phyloP scores from a whole-genome alignment of 371 early-diverging fungal genomes.

The Homolaphlyctis polyrhiza region DNA sequence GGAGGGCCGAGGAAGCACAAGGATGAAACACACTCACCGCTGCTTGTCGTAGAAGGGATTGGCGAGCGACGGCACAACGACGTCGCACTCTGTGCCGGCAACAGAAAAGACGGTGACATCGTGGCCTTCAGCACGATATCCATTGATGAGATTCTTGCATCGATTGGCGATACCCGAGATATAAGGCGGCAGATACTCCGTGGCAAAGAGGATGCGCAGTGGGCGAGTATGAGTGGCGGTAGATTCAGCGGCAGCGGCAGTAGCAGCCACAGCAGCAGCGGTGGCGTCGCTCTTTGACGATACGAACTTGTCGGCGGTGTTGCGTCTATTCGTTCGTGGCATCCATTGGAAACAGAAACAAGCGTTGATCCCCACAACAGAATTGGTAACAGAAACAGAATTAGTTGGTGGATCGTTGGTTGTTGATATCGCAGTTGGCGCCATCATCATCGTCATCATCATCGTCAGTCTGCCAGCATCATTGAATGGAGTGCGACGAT shows the following conservation, averaged over 20 bases:
- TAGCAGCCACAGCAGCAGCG: neutral
- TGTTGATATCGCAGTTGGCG: neutral
- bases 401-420: neutral
- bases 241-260: neutral
- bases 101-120: conserved; percentile 32
- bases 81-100: conserved; percentile 32
- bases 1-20: no score
- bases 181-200: conserved; percentile 46
- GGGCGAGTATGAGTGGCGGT: conserved; percentile 5
- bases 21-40: conserved; percentile 26
- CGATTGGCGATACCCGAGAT: conserved; percentile 48
- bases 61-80: conserved; percentile 25
- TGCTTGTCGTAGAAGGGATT: conserved; percentile 36
- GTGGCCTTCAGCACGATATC: conserved; percentile 37
- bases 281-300: neutral
- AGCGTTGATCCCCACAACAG: neutral
- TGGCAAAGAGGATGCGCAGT: conserved; percentile 38
- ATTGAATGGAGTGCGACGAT: no score
- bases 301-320: neutral
- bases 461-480: no score
- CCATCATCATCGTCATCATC: no score
- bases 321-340: neutral
- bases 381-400: neutral
- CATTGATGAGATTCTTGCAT: conserved; percentile 37
- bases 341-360: neutral